phyloP scores from a whole-genome alignment of 768 basidiomycete species.

The Leccinum uliginosum region DNA sequence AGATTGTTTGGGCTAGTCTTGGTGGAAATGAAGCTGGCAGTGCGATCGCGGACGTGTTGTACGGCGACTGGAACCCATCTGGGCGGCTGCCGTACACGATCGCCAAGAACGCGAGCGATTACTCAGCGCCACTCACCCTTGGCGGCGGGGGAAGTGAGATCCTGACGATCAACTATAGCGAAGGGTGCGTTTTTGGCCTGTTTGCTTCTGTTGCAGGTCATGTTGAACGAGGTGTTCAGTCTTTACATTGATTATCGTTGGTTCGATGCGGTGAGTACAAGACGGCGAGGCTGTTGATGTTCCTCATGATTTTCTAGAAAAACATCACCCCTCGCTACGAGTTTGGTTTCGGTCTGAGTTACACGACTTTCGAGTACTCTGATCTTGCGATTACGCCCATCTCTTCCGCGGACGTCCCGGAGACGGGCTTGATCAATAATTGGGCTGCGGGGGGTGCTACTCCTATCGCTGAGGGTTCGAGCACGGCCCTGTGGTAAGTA shows the following conservation, averaged over 20 bases:
- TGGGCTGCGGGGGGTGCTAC: conserved; percentile 62
- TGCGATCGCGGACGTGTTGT: conserved; percentile 72
- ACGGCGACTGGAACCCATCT: conserved; percentile 71
- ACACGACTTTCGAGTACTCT: conserved; percentile 76
- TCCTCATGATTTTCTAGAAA: conserved; percentile 33
- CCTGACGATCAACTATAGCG: conserved; percentile 57
- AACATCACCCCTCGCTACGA: conserved; percentile 78
- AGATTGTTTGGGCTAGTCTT: conserved; percentile 48
- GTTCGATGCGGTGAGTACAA: conserved; percentile 58
- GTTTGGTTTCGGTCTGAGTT: conserved; percentile 88
- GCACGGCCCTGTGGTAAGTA: conserved; percentile 59
- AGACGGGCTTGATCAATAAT: conserved; percentile 33
- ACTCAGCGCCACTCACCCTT: conserved; percentile 38
- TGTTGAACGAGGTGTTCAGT: conserved; percentile 19
- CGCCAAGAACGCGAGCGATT: conserved; percentile 52
- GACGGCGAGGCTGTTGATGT: not conserved
- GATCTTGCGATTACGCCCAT: conserved; percentile 48
- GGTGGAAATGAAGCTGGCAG: conserved; percentile 79
- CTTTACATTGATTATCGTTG: conserved; percentile 70
- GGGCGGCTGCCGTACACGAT: conserved; percentile 73
- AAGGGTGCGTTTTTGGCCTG: conserved; percentile 30
- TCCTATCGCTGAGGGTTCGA: conserved; percentile 53
- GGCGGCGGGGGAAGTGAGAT: conserved; percentile 28
- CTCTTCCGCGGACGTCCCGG: conserved; percentile 26
- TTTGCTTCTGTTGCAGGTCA: not conserved